Evolutionary conservation across 1,284 basidiomycete species (phyloP), one percentile per base, ranked within the genome.

Genomic region (Flammula alnicola): DNA sequence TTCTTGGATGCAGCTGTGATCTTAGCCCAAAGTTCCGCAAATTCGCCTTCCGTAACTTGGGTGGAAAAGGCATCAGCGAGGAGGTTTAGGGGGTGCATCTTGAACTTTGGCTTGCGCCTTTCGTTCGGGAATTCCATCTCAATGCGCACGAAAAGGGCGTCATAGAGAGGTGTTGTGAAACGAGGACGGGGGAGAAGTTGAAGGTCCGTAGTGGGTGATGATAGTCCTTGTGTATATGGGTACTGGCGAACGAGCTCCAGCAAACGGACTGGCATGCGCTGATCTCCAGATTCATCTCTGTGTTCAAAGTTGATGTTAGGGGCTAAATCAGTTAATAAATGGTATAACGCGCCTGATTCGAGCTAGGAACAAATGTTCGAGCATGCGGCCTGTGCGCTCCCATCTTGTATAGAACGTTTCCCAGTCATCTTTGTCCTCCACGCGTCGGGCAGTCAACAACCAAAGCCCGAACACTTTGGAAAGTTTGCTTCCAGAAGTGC

Each of bases 351-450:
- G 87, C 88, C 88, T 78, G 45, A 90, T 80, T 51, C 79, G 75
- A 10, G 83, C 75, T 49, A 91, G 70, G 68, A 89, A 88, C 5
- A 91, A 52, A 64, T 91, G 88, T 59, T 90, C 88, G 38, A 90
- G 61, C 35, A 86, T 78, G 17, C 86, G 71, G 20, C 86, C 88
- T 16, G 79, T 77, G 22, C 75, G 73, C 59, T 91, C 85, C 88
- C 88, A 91, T 20, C 81, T 75, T 3, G 72, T 68, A 63, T 90
- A 91, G 61, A 91, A 88, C n/a, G 73, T 58, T 9, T 64, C 35
- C 80, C 78, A 84, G 49, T 82, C 79, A 48, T 86, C 82, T 0
- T 66, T 70, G 10, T 70, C 67, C 33, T 76, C 70, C 4, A 73
- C 66, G 12, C 76, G 68, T 26, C 74, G 71, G 1, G 75, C 62